A percentile compares a stretch with the other conserved stretches of the same genome.
Conservation (phyloP, 164 flowering plant genomes). For the Chimonanthus praecox region DNA sequence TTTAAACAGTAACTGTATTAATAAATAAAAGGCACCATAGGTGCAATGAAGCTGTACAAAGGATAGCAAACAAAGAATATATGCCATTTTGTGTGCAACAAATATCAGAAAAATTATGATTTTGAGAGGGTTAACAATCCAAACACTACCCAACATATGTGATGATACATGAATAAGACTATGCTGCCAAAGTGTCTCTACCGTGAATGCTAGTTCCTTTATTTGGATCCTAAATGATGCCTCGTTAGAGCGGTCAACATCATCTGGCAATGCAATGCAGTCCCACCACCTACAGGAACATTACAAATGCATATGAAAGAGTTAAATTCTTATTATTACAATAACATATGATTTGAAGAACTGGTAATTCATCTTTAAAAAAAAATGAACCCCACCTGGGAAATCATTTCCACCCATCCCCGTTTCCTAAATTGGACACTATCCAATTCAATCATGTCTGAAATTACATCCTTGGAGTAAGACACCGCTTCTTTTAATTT, state of each 20-base stretch:
- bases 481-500: too few species aligned
- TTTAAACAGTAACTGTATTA: too few species aligned
- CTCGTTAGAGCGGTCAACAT: conserved; percentile 63
- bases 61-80: too few species aligned
- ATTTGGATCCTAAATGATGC: conserved; percentile 64
- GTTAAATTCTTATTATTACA: background rate
- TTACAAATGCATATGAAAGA: background rate
- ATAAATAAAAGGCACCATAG: too few species aligned
- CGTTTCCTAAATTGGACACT: too few species aligned
- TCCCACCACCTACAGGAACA: conserved; percentile 89
- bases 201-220: conserved; percentile 77
- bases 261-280: conserved; percentile 83
- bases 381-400: too few species aligned
- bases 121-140: background rate
- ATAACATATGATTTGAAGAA: background rate
- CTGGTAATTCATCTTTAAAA: background rate
- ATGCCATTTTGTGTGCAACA: too few species aligned
- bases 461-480: too few species aligned
- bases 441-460: too few species aligned
- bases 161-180: background rate
- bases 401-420: too few species aligned
- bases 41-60: too few species aligned
- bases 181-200: conserved; percentile 22
- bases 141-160: background rate
- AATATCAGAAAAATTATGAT: too few species aligned